phyloP scores from a whole-genome alignment of 2,329 filamentous ascomycete species.

The Orbilia brochopaga region DNA sequence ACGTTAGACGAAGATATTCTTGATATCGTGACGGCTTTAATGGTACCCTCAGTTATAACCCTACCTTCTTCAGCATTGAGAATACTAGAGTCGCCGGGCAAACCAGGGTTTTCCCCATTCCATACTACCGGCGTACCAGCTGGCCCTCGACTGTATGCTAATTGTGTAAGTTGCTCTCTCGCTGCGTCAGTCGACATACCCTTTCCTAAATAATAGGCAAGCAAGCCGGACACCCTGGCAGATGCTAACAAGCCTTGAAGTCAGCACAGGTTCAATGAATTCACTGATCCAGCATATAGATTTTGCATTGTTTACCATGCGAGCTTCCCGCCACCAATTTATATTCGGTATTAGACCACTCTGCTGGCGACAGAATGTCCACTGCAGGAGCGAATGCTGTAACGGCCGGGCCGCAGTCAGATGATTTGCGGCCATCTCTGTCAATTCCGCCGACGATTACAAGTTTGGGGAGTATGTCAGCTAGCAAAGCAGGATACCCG shows the following conservation, averaged over 20 bases:
- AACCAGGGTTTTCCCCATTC: constrained; percentile 22
- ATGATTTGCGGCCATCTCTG: neutral
- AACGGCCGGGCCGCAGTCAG: neutral
- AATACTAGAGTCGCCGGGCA: neutral
- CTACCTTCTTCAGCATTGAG: too few species aligned
- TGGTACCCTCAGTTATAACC: too few species aligned
- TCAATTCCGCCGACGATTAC: constrained; percentile 27
- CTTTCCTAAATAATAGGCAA: constrained; percentile 35
- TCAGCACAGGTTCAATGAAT: too few species aligned
- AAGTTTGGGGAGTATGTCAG: constrained; percentile 10
- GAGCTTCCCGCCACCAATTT: constrained; percentile 5
- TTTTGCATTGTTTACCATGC: too few species aligned
- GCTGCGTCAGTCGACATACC: constrained; percentile 7
- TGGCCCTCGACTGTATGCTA: constrained; percentile 17
- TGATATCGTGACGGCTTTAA: too few species aligned
- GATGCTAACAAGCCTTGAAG: neutral
- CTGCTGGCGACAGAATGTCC: constrained; percentile 14
- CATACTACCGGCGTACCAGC: constrained; percentile 20
- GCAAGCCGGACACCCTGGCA: constrained; percentile 26
- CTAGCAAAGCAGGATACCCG: neutral
- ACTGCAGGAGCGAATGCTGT: constrained; percentile 15
- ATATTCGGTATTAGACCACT: constrained; percentile 20
- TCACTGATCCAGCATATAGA: too few species aligned
- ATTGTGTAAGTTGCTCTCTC: neutral
- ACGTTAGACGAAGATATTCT: too few species aligned